Conservation (phyloP, 768 basidiomycete genomes). For the Mrakia gelida region DNA sequence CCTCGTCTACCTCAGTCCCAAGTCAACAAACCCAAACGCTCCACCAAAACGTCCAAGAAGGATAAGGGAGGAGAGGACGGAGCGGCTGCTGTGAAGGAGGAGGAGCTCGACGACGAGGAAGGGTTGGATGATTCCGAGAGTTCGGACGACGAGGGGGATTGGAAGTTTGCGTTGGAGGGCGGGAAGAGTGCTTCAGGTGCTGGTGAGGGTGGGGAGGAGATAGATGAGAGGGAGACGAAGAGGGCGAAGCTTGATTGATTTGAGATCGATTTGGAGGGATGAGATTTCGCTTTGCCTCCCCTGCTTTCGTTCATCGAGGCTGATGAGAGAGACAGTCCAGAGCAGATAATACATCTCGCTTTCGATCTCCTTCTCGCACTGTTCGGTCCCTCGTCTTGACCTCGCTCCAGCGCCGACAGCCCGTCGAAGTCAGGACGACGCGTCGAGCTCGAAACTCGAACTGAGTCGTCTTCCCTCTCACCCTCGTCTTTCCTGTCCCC, state of each 20-base stretch:
- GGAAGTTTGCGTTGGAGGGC: too few species aligned
- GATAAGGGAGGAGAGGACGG: neutral
- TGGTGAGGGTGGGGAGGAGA: neutral
- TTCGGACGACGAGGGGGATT: neutral
- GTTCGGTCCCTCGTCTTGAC: too few species aligned
- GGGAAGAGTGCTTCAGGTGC: neutral
- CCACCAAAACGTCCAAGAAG: neutral
- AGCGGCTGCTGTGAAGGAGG: neutral
- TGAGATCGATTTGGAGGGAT: neutral
- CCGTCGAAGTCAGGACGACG: too few species aligned
- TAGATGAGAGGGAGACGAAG: neutral
- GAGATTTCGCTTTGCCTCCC: neutral
- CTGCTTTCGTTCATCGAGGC: neutral
- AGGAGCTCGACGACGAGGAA: conserved; percentile 1
- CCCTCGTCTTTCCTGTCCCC: too few species aligned
- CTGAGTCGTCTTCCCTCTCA: too few species aligned
- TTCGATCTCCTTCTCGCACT: too few species aligned
- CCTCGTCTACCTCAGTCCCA: conserved; percentile 12
- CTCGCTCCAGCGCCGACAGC: too few species aligned
- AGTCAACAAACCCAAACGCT: conserved; percentile 23
- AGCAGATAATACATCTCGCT: too few species aligned
- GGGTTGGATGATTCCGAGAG: neutral
- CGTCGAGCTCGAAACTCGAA: too few species aligned
- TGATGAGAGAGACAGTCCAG: too few species aligned
- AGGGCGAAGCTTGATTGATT: neutral